Evolutionary conservation across 108 stramenopile genomes (phyloP).

Genomic region (Aurantiochytrium sp.): DNA sequence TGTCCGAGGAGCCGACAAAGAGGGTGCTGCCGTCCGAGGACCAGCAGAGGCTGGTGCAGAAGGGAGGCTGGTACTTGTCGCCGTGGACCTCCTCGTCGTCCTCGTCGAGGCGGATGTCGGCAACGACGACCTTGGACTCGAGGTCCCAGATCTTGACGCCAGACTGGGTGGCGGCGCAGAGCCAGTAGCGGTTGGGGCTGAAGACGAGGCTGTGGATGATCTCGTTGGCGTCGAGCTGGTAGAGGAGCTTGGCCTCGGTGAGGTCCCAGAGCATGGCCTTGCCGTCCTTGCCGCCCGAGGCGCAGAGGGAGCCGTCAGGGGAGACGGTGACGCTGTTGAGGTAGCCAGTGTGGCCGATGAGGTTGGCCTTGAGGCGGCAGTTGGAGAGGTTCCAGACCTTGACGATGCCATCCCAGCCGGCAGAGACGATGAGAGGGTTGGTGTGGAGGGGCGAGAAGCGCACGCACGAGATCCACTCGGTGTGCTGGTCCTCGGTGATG

Average conservation of each 20-base stretch:
- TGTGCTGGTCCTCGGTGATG: constrained; percentile 84
- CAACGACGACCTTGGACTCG: constrained; percentile 93
- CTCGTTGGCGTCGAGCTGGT: constrained; percentile 94
- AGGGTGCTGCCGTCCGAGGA: constrained; percentile 88
- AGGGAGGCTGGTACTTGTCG: constrained; percentile 63
- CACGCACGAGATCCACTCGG: constrained; percentile 99
- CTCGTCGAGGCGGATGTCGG: constrained; percentile 80
- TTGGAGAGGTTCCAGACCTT: constrained; percentile 98
- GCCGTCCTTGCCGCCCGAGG: constrained; percentile 98
- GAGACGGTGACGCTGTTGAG: constrained; percentile 99
- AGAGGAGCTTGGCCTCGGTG: constrained; percentile 98
- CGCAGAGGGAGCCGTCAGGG: constrained; percentile 97
- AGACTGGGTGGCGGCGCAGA: constrained; percentile 95
- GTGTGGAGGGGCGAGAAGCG: constrained; percentile 76
- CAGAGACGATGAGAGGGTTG: constrained; percentile 91
- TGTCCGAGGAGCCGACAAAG: constrained; percentile 95
- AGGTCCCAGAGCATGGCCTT: constrained; percentile 99
- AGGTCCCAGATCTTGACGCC: constrained; percentile 99
- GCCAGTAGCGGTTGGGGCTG: constrained; percentile 99
- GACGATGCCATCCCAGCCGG: constrained; percentile 98
- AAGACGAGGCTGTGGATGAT: constrained; percentile 98
- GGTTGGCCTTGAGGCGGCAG: constrained; percentile 96
- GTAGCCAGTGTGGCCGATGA: constrained; percentile 98
- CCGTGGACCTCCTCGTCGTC: constrained; percentile 36
- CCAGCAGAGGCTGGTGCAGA: constrained; percentile 95